Conservation (phyloP, 306 rosid species). For the Vigna reflexopilosa region DNA sequence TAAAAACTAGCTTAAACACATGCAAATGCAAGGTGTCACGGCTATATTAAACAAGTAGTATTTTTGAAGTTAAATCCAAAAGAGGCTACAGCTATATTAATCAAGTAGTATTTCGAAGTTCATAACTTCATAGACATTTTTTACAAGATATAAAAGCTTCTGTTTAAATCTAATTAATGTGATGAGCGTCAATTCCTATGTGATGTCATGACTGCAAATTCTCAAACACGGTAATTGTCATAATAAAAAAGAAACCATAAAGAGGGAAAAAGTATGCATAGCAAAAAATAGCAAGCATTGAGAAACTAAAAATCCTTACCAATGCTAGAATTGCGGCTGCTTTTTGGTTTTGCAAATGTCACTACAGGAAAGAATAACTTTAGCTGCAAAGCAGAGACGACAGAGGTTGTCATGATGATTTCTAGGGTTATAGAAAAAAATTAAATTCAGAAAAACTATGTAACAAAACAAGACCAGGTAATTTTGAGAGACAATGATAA, state of each 20-base stretch:
- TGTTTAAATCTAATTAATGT: constrained; percentile 1
- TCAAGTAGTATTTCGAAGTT: neutral
- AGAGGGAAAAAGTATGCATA: constrained; percentile 27
- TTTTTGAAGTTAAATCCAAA: neutral
- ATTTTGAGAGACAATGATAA: constrained; percentile 26
- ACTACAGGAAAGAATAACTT: constrained; percentile 90
- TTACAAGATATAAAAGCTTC: constrained; percentile 10
- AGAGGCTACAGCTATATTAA: no score
- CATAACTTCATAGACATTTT: constrained; percentile 15
- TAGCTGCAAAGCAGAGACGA: constrained; percentile 67
- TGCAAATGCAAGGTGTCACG: constrained; percentile 14
- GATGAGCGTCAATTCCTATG: constrained; percentile 23
- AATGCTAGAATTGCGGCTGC: constrained; percentile 93
- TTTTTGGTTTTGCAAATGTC: constrained; percentile 93
- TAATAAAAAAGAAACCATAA: constrained; percentile 14
- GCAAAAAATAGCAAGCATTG: constrained; percentile 2
- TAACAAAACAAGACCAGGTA: constrained; percentile 22
- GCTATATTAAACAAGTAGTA: constrained; percentile 19
- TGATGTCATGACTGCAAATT: constrained; percentile 28
- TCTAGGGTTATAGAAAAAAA: constrained; percentile 13
- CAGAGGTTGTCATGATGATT: constrained; percentile 23
- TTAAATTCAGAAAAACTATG: neutral
- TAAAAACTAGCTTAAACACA: constrained; percentile 17
- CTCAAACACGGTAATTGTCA: constrained; percentile 26
- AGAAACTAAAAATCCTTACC: constrained; percentile 58